Evolutionary conservation across 148 eudicot genomes (phyloP).

Genomic region (Rheum nobile): DNA sequence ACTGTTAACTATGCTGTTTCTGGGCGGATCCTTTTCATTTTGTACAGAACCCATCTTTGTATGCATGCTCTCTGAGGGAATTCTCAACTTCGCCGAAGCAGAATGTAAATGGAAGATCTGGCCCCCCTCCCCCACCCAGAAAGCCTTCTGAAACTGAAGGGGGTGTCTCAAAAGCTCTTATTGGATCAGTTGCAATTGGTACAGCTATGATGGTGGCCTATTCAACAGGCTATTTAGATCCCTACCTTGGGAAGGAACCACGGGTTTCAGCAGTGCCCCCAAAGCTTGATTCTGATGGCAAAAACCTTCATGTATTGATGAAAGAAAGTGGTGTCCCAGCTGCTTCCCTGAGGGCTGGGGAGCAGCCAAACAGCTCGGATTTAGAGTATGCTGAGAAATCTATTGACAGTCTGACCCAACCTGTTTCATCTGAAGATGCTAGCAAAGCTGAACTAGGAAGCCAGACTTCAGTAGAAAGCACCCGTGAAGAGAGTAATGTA

Average conservation of each 20-base stretch:
- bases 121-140: conserved; percentile 25
- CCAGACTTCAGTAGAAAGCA: conserved; percentile 12
- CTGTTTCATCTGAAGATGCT: conserved; percentile 19
- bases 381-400: conserved; percentile 21
- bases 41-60: conserved; percentile 3
- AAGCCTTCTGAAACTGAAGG: conserved; percentile 34
- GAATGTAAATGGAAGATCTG: conserved; percentile 32
- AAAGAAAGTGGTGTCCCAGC: conserved; percentile 13
- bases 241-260: conserved; percentile 21
- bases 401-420: conserved; percentile 22
- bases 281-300: conserved; percentile 12
- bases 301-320: conserved; percentile 15
- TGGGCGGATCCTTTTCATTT: background rate
- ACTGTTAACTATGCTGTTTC: background rate
- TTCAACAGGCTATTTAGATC: conserved; percentile 37
- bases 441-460: conserved; percentile 20
- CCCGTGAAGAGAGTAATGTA: conserved; percentile 15
- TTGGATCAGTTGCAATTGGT: conserved; percentile 60
- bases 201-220: conserved; percentile 44
- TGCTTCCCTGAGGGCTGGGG: conserved; percentile 14
- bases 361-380: conserved; percentile 20
- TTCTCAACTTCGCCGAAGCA: conserved; percentile 39
- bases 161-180: conserved; percentile 27
- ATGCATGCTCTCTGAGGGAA: conserved; percentile 20
- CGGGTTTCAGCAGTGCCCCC: conserved; percentile 11